These are phyloP conservation scores for Amylostereum areolatum DNA, from an alignment of 1,284 basidiomycete genomes.

Conservation along the genomic window DNA sequence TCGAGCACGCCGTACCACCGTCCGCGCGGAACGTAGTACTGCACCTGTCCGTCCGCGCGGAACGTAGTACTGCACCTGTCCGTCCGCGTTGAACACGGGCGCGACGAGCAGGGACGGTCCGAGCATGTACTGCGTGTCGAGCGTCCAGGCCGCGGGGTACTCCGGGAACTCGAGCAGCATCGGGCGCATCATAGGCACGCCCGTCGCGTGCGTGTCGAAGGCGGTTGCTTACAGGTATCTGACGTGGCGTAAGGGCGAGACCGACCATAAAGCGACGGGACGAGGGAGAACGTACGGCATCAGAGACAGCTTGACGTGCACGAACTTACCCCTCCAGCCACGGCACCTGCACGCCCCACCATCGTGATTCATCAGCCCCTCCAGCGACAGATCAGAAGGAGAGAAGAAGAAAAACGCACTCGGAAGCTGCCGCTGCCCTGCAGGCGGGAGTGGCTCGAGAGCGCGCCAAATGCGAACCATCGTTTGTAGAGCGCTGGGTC, in stretches of 20 bases:
- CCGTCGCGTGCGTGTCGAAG: constrained; percentile 49
- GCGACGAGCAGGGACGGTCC: constrained; percentile 67
- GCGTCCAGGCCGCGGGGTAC: constrained; percentile 56
- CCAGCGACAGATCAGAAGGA: constrained; percentile 74
- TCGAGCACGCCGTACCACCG: constrained; percentile 63
- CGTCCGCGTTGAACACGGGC: constrained; percentile 59
- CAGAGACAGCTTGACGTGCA: constrained; percentile 61
- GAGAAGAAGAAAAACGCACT: too few species aligned
- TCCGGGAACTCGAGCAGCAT: constrained; percentile 72
- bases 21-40: constrained; percentile 67
- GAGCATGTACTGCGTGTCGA: constrained; percentile 68
- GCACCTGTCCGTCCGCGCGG: constrained; percentile 51
- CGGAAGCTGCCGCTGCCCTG: constrained; percentile 73
- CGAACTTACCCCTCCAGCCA: constrained; percentile 54
- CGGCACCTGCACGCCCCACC: neutral
- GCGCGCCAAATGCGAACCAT: constrained; percentile 71
- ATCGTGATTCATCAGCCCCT: constrained; percentile 51
- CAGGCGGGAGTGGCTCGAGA: constrained; percentile 67
- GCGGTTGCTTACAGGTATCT: constrained; percentile 33
- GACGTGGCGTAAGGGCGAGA: neutral
- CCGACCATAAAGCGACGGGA: constrained; percentile 24
- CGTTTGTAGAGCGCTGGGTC: constrained; percentile 67
- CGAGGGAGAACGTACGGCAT: constrained; percentile 72
- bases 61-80: constrained; percentile 62
- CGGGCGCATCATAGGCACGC: constrained; percentile 61